Base-by-base conservation (phyloP, 352 stramenopile species). In the Pythium rishiriense region DNA sequence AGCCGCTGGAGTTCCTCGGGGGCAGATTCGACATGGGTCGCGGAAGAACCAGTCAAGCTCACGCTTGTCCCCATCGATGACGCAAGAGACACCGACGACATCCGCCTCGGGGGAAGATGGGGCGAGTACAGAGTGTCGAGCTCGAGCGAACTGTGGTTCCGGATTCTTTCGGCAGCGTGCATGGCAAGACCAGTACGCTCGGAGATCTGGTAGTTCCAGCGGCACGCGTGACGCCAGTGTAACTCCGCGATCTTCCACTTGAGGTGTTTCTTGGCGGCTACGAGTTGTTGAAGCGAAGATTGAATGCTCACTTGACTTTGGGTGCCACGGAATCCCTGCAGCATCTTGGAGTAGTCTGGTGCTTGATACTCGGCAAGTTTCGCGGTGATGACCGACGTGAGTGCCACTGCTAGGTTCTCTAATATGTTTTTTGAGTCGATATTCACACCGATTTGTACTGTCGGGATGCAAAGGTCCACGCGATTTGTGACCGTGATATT, bases 221-320 rank as follows among this genome's bases (percentile, higher is more conserved):
- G 66, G 66, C 78, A 90, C 14, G 68, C 51, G 45, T 91, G 76
- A 9, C 68, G 70, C 81, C 83, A 90, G 39, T 83, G 68, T 4
- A 90, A 48, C 0, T 76, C 56, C 0, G 81, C 68, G 35, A 93
- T 86, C 64, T 84, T 79, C 84, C 84, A 93, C 45, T 80, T 79
- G 29, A 91, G 67, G 6, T 85, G 69, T 28, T 76, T 75, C 33
- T 83, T 81, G 0, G 85, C 25, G 11, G 54, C 41, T 21, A 80
- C 21, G 26, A 93, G 67, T 26, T 87, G 69, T 28, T 80, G 62
- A 6, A 91, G 58, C 3, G 73, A 77, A 9, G 54, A 41, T 9
- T 53, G 48, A 17, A 66, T 6, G n/a, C 55, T 68, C 14, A 25
- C 6, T 6, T 46, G 49, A 21, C 50, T 39, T 21, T 49, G 33